Evolutionary conservation across 129 eudicot genomes (phyloP), one percentile per base, ranked within the genome.

Genomic region (Chrysanthemum lavandulifolium): DNA sequence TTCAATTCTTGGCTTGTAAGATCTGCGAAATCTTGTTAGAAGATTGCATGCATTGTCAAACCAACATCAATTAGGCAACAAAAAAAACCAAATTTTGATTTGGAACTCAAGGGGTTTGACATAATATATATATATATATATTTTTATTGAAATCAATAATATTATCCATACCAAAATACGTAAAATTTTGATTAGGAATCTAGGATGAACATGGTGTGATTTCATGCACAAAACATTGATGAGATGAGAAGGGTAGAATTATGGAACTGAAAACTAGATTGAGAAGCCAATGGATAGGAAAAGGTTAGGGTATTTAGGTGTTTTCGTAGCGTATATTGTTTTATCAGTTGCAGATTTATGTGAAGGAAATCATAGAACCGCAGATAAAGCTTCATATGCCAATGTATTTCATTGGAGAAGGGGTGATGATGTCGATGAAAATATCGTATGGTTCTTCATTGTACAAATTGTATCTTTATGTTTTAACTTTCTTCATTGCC

Each of bases 191-290:
- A 50, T 61, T 62, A 49, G 15, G 52, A 53, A 64, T 69, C 40
- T 36, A 4, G 23, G 59, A 19, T 29, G 12, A 62, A 62, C 19
- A 71, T 56, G 73, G 67, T 72, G 67, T 78, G 72, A 71, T 70
- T 51, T 23, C 19, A 25, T 48, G 71, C 36, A 63, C 43, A 59
- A 40, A 7, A 49, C 40, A 68, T 78, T 9, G 67, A 51, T 65
- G 82, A 71, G 65, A 78, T 78, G 82, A 66, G 54, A 71, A 78
- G 77, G 61, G 54, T 65, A 64, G 77, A 71, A 72, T 55, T 57
- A 71, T 78, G 82, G 82, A 72, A 52, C 52, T 25, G 67, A 45
- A 62, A 14, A 62, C 58, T 43, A 71, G 67, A 71, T 78, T 62
- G 54, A 78, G 60, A 78, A 43, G 51, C 61, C 77, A 45, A 78